A percentile compares a stretch with the other conserved stretches of the same genome.
These are phyloP conservation scores for Ehretia macrophylla DNA, from an alignment of 257 asterid species.

Conservation along the genomic window DNA sequence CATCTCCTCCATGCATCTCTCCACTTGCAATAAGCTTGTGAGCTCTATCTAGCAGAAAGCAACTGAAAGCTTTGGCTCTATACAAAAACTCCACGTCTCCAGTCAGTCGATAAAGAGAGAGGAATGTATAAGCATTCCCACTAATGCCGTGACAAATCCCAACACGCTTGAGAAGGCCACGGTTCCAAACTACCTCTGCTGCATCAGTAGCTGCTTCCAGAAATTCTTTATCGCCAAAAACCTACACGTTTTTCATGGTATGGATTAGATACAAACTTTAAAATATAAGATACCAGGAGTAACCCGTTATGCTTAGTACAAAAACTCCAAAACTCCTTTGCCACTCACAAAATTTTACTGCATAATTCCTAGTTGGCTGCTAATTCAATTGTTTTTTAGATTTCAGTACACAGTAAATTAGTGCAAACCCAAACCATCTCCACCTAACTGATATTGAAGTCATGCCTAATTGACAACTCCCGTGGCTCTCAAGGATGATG, in stretches of 20 bases:
- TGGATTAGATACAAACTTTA: background rate
- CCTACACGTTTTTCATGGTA: conserved; percentile 31
- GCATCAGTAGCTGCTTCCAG: conserved; percentile 63
- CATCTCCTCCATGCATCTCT: conserved; percentile 79
- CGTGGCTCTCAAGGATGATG: no score
- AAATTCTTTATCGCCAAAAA: conserved; percentile 62
- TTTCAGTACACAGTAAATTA: no score
- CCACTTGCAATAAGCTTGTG: conserved; percentile 54
- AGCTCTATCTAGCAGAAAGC: conserved; percentile 61
- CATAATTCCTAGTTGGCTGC: no score
- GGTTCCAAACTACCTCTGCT: conserved; percentile 71
- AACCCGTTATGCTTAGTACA: no score
- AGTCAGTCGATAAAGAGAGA: conserved; percentile 63
- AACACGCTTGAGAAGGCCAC: conserved; percentile 79
- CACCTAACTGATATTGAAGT: no score
- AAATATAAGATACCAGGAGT: no score
- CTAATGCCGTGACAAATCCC: conserved; percentile 84
- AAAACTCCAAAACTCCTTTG: no score
- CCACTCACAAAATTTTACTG: no score
- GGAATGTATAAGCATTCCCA: conserved; percentile 73
- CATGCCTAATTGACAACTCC: no score
- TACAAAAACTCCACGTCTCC: conserved; percentile 57
- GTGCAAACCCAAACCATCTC: no score
- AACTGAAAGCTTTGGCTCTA: conserved; percentile 72
- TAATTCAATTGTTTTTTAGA: no score